These are phyloP conservation scores for Termitomyces sp. DNA, from an alignment of 768 basidiomycete genomes.

Conservation along the genomic window DNA sequence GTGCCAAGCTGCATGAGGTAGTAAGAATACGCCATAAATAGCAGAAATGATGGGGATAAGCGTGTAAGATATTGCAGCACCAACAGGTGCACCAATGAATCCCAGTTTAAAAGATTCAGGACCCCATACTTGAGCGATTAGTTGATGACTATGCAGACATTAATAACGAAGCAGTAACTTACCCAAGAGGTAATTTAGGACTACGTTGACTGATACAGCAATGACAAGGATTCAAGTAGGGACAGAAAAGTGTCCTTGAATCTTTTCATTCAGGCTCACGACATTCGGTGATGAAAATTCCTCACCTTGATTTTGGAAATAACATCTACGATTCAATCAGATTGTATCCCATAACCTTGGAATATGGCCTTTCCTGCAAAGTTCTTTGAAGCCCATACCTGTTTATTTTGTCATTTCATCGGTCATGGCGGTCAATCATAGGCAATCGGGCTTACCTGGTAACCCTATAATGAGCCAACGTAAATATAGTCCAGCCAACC, in stretches of 20 bases:
- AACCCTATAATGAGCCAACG: neutral
- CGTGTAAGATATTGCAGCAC: conserved; percentile 85
- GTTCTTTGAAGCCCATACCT: conserved; percentile 45
- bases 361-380: conserved; percentile 28
- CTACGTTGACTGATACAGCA: conserved; percentile 77
- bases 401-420: neutral
- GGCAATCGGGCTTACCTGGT: neutral
- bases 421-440: neutral
- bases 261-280: neutral
- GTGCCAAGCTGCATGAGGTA: conserved; percentile 73
- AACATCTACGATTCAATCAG: conserved; percentile 32
- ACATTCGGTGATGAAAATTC: neutral
- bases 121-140: conserved; percentile 61
- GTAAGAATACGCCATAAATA: conserved; percentile 52
- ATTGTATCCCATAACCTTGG: neutral
- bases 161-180: neutral
- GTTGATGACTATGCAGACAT: neutral
- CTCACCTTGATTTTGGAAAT: conserved; percentile 76
- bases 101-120: conserved; percentile 39
- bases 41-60: conserved; percentile 61
- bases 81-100: conserved; percentile 87
- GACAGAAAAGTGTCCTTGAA: conserved; percentile 68
- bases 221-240: conserved; percentile 79
- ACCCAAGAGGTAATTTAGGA: conserved; percentile 82
- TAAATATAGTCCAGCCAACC: neutral